phyloP scores from a whole-genome alignment of 306 rosid species.

The Lathyrus aphaca region DNA sequence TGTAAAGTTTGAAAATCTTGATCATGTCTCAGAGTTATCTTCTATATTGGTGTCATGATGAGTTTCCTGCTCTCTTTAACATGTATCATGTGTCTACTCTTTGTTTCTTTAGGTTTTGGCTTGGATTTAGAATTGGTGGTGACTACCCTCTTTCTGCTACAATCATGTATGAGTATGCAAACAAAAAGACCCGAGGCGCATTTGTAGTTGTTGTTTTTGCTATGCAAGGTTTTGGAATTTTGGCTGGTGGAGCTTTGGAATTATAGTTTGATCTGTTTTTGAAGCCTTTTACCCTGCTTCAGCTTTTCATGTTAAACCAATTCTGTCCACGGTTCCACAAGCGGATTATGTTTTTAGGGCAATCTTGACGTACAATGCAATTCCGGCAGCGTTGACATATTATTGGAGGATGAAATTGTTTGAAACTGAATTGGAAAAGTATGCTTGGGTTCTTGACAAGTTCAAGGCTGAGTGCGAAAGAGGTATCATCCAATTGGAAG shows the following conservation, averaged over 20 bases:
- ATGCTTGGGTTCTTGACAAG: conserved; percentile 96
- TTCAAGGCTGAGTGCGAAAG: conserved; percentile 96
- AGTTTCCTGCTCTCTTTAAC: too few relatives aligned
- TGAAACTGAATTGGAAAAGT: conserved; percentile 44
- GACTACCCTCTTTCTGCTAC: conserved; percentile 64
- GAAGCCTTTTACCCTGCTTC: conserved; percentile 27
- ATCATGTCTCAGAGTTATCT: conserved; percentile 61
- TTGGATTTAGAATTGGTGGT: conserved; percentile 71
- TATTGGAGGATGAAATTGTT: too few relatives aligned
- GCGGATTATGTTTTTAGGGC: conserved; percentile 86
- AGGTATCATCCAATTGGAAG: conserved; percentile 86
- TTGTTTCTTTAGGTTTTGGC: conserved; percentile 89
- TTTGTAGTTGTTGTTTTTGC: conserved; percentile 90
- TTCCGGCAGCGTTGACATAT: conserved; percentile 66
- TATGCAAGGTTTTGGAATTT: conserved; percentile 91
- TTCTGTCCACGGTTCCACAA: conserved; percentile 60
- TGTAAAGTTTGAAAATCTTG: too few relatives aligned
- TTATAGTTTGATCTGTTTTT: conserved; percentile 59
- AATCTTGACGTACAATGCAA: conserved; percentile 73
- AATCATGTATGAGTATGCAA: conserved; percentile 92
- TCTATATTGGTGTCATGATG: not conserved
- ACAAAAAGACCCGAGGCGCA: conserved; percentile 81
- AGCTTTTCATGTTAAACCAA: conserved; percentile 5
- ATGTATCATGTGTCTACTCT: conserved; percentile 33
- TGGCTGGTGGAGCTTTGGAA: conserved; percentile 81